phyloP scores from a whole-genome alignment of 148 eudicot species.

The Cornus suecica region DNA sequence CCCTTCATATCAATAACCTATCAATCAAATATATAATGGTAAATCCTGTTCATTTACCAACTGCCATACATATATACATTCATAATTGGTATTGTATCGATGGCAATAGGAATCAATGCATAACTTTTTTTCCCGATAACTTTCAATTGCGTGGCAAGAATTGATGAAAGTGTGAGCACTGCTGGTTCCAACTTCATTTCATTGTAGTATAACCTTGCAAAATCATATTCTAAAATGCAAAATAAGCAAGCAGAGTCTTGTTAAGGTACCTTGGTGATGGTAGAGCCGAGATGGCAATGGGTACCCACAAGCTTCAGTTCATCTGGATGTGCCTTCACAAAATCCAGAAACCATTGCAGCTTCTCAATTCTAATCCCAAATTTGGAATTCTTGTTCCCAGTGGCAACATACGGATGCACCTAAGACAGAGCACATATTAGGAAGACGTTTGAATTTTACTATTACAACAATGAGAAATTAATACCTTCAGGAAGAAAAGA shows the following conservation, averaged over 20 bases:
- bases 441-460: not conserved
- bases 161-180: not conserved
- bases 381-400: constrained; percentile 89
- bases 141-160: not conserved
- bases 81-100: not conserved
- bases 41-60: not conserved
- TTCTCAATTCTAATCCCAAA: constrained; percentile 96
- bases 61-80: not conserved
- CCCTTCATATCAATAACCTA: not conserved
- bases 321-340: constrained; percentile 84
- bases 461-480: not conserved
- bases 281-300: constrained; percentile 95
- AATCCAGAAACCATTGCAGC: constrained; percentile 92
- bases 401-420: constrained; percentile 91
- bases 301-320: constrained; percentile 90
- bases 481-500: not conserved
- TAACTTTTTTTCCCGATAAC: not conserved
- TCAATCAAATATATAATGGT: not conserved
- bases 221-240: too few species aligned
- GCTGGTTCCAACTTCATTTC: not conserved
- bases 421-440: not conserved
- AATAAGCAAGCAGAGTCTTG: not conserved
- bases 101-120: not conserved
- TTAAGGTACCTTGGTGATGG: constrained; percentile 77
- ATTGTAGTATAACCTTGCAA: not conserved